Evolutionary conservation across 139 green algal species (phyloP), one percentile per base, ranked within the genome.

Genomic region (Chlorella ohadii): DNA sequence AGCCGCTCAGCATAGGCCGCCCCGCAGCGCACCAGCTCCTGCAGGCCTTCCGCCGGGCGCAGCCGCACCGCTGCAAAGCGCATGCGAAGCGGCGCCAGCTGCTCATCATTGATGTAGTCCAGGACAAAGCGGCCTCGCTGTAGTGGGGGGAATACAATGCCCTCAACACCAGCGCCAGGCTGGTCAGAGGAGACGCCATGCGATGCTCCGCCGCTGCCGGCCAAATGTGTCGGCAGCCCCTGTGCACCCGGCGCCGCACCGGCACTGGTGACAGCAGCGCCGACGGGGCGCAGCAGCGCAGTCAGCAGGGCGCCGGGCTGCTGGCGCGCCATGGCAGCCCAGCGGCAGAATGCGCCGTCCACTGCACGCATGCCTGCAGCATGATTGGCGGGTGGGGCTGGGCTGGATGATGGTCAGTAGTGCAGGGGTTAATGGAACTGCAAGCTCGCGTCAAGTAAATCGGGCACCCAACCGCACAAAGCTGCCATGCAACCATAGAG

Each of bases 281-380:
- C 27, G n/a, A 0, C 1, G 31, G 64, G 3, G 64, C 13, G 31
- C 36, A 75, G 68, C 34, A 55, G 36, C 3, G 4, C 22, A 22
- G 36, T 34, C 36, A 75, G 68, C 34, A 75, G 68, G 4, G 1
- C n/a, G 36, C 68, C 25, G 3, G 68, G 68, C 22, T 75, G 28
- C 13, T 68, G 68, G 22, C 68, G 68, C 68, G 55, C 36, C 68
- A 55, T 34, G 36, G 68, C 68, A 9, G 56, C 74, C 74, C 74
- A 81, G 11, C 74, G 74, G 74, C 55, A 71, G 34, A 81, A 81
- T 20, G 74, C 74, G 11, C 74, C 74, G 4, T 81, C 74, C 74
- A 81, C 34, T 0, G 34, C 56, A 5, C 31, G 25, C 55, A 68
- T 55, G 20, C 74, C 74, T 81, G 74, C 74, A 70, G 44, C 44